Conservation (phyloP, 192 early-diverging fungal genomes). For the Phlyctochytrium arcticum region DNA sequence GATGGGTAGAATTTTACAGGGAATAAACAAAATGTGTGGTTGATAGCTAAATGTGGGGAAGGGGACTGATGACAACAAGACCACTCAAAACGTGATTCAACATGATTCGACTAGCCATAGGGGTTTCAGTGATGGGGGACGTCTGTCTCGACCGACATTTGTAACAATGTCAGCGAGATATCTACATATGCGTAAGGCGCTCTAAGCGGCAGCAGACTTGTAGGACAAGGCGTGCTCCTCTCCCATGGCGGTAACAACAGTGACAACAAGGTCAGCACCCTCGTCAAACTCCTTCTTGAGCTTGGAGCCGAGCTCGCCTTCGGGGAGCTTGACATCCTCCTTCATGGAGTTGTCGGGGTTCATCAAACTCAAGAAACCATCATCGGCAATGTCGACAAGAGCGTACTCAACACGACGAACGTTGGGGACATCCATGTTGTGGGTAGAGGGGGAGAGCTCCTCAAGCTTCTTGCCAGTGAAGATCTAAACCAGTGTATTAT, state of each 20-base stretch:
- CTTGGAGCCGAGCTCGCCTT: constrained; percentile 73
- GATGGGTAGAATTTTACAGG: too few relatives aligned
- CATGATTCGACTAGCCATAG: too few relatives aligned
- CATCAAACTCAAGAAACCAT: constrained; percentile 90
- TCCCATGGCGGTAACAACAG: constrained; percentile 84
- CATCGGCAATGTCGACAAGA: constrained; percentile 85
- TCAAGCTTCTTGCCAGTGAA: constrained; percentile 98
- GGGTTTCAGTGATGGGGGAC: too few relatives aligned
- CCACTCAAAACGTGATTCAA: too few relatives aligned
- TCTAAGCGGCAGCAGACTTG: too few relatives aligned
- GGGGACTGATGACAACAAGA: too few relatives aligned
- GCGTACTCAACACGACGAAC: constrained; percentile 80
- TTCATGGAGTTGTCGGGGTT: constrained; percentile 70
- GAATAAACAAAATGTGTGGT: too few relatives aligned
- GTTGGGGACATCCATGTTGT: constrained; percentile 99
- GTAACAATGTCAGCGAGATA: too few relatives aligned
- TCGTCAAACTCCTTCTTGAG: constrained; percentile 70
- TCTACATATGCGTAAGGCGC: too few relatives aligned
- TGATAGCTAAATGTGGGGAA: too few relatives aligned
- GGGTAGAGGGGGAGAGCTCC: constrained; percentile 99
- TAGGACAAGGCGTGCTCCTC: constrained; percentile 79
- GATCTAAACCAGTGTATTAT: too few relatives aligned
- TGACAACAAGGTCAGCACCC: constrained; percentile 80
- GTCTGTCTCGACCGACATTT: too few relatives aligned
- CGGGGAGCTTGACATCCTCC: constrained; percentile 95